Conservation (phyloP, 768 basidiomycete species). For the Boletus vermiculosoides region DNA sequence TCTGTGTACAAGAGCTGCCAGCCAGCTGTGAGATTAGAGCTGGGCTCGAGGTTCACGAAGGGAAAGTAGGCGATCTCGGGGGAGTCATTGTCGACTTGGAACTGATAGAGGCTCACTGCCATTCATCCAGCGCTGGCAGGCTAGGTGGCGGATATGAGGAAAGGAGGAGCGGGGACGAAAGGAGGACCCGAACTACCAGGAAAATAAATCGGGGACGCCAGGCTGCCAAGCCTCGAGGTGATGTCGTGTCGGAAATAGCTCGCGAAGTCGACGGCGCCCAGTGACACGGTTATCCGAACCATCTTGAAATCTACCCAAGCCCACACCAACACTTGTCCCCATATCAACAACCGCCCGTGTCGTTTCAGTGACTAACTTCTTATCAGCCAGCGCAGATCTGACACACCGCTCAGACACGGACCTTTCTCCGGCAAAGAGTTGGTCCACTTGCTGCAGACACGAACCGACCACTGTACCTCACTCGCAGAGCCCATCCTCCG, state of each 20-base stretch:
- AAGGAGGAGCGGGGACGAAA: conserved; percentile 14
- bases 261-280: conserved; percentile 8
- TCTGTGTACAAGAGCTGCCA: conserved; percentile 65
- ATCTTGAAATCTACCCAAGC: background rate
- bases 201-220: conserved; percentile 19
- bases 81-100: conserved; percentile 65
- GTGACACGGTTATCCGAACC: background rate
- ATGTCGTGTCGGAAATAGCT: conserved; percentile 26
- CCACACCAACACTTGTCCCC: conserved; percentile 7
- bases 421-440: background rate
- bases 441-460: too few species aligned
- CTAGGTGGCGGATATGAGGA: conserved; percentile 1
- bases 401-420: background rate
- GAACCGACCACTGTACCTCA: background rate
- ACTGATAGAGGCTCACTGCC: conserved; percentile 29
- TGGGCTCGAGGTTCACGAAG: conserved; percentile 51
- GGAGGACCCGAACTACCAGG: background rate
- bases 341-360: conserved; percentile 18
- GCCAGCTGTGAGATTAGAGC: conserved; percentile 50
- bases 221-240: conserved; percentile 30
- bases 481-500: background rate
- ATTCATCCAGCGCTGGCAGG: conserved; percentile 32
- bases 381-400: conserved; percentile 8
- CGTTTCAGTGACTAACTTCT: background rate
- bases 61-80: conserved; percentile 63